Conservation (phyloP, 2,329 filamentous ascomycete genomes). For the Sporothrix brunneoviolacea region DNA sequence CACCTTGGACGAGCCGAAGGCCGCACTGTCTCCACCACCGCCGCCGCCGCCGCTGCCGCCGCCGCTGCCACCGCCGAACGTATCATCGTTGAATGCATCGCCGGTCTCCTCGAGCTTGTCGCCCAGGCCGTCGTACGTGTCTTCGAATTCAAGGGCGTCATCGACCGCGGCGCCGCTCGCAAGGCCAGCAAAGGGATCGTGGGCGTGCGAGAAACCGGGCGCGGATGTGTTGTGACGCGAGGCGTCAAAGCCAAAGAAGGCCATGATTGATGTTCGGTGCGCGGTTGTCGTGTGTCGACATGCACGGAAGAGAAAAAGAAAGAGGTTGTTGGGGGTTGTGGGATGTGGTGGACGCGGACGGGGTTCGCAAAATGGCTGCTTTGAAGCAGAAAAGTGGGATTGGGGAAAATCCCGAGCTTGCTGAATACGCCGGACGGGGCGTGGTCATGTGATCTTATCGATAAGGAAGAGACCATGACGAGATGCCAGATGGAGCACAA, state of each 20-base stretch:
- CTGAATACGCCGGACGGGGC: background rate
- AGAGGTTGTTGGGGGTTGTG: background rate
- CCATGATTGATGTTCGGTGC: conserved; percentile 50
- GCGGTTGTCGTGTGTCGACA: conserved; percentile 1
- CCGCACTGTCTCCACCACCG: conserved; percentile 21
- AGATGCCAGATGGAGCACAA: no score
- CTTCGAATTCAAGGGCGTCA: conserved; percentile 72
- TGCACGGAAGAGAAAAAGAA: background rate
- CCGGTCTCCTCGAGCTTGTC: conserved; percentile 86
- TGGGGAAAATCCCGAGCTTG: no score
- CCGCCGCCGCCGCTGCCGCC: background rate
- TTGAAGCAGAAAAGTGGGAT: no score
- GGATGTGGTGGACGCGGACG: background rate
- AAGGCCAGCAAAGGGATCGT: conserved; percentile 84
- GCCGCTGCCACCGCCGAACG: conserved; percentile 58
- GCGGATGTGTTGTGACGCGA: conserved; percentile 61
- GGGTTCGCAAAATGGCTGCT: background rate
- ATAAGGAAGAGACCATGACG: no score
- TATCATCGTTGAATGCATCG: conserved; percentile 95
- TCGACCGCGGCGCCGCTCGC: conserved; percentile 57
- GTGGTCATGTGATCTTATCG: background rate
- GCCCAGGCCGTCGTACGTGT: conserved; percentile 93
- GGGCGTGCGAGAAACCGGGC: conserved; percentile 72
- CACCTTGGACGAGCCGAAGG: conserved; percentile 42
- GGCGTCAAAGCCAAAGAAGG: conserved; percentile 85